Conservation (phyloP, 768 basidiomycete species). For the Boletus insuetus region DNA sequence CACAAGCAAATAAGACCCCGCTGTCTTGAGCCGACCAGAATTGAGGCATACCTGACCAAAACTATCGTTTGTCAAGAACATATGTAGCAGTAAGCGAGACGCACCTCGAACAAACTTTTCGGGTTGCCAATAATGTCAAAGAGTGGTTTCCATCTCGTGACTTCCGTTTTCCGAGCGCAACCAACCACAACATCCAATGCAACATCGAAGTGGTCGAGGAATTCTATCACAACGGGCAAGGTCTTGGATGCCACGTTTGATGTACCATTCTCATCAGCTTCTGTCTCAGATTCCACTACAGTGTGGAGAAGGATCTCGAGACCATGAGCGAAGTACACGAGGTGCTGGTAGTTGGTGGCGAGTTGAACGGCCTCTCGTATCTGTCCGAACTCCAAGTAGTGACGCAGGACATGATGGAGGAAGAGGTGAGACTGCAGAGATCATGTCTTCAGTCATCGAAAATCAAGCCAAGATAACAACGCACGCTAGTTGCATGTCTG, state of each 20-base stretch:
- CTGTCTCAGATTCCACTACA: constrained; percentile 83
- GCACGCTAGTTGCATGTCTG: constrained; percentile 84
- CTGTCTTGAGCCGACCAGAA: constrained; percentile 76
- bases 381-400: constrained; percentile 64
- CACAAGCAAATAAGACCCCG: constrained; percentile 89
- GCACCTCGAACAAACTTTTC: constrained; percentile 85
- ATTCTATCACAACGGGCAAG: constrained; percentile 74
- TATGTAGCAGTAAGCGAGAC: constrained; percentile 4
- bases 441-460: not conserved
- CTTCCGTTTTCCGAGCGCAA: constrained; percentile 95
- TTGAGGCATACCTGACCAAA: constrained; percentile 66
- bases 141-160: constrained; percentile 83
- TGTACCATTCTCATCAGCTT: constrained; percentile 24
- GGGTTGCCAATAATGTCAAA: constrained; percentile 93
- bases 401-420: constrained; percentile 85
- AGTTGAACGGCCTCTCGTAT: constrained; percentile 80
- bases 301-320: constrained; percentile 93
- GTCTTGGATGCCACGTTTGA: constrained; percentile 33
- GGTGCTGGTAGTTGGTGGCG: constrained; percentile 79
- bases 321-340: constrained; percentile 92
- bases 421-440: constrained; percentile 83
- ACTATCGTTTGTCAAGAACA: not conserved
- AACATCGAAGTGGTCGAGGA: constrained; percentile 92
- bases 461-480: constrained; percentile 27
- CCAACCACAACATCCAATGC: constrained; percentile 91